Conservation (phyloP, 2,329 filamentous ascomycete species). For the Diaporthe aspalathi region DNA sequence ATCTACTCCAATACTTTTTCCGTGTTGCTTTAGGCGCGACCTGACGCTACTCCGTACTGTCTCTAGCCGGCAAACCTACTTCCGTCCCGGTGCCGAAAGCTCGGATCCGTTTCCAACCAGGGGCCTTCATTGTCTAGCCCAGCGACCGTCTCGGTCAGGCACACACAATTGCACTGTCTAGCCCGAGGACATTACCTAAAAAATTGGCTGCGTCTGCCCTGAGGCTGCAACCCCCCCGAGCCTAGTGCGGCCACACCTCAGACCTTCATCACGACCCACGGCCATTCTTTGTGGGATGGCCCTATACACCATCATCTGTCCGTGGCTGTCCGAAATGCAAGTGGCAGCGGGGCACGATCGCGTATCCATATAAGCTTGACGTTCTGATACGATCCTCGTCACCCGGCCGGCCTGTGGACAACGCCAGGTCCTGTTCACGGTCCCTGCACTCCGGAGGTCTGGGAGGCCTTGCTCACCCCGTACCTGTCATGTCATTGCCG, state of each 20-base stretch:
- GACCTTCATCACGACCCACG: neutral
- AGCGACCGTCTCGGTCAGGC: neutral
- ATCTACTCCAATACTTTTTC: too few species aligned
- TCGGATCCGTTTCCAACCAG: slow-evolving; percentile 18
- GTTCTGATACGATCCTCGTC: neutral
- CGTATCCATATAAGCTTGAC: neutral
- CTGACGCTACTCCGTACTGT: neutral
- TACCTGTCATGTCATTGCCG: neutral
- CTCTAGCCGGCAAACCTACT: neutral
- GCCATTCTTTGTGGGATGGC: neutral
- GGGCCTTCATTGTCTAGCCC: neutral
- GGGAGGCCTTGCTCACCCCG: neutral
- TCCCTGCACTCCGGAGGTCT: neutral
- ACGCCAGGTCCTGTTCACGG: neutral
- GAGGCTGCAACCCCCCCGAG: neutral
- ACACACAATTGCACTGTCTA: slow-evolving; percentile 2
- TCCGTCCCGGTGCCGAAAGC: slow-evolving; percentile 17
- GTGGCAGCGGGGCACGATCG: neutral
- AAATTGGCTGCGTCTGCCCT: neutral
- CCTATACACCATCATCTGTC: neutral
- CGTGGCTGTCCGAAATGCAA: neutral
- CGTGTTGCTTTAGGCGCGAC: neutral
- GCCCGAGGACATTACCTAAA: slow-evolving; percentile 15
- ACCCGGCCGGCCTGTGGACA: neutral
- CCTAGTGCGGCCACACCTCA: neutral